Conservation (phyloP, 2,329 filamentous ascomycete species). For the Clarireedia homoeocarpa region DNA sequence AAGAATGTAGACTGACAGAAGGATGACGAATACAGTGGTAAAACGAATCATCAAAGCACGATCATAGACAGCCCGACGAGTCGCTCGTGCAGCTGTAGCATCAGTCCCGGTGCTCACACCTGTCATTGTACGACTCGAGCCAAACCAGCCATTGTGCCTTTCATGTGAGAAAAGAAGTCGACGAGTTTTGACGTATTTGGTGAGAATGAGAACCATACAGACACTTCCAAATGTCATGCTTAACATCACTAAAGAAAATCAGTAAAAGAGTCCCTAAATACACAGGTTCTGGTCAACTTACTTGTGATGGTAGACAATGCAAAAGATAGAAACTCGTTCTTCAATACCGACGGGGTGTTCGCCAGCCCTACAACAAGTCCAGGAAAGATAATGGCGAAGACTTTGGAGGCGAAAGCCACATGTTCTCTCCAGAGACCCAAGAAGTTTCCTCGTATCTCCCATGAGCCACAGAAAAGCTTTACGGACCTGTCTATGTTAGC, state of each 20-base stretch:
- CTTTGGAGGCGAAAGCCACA: constrained; percentile 29
- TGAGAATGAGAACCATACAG: constrained; percentile 34
- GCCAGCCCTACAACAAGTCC: constrained; percentile 30
- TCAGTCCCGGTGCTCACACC: neutral
- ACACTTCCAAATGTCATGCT: constrained; percentile 32
- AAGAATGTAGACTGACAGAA: constrained; percentile 22
- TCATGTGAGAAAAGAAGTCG: constrained; percentile 28
- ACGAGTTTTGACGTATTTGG: constrained; percentile 35
- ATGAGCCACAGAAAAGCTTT: constrained; percentile 32
- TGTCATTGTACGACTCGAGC: constrained; percentile 13
- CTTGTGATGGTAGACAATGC: constrained; percentile 33
- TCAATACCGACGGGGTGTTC: constrained; percentile 25
- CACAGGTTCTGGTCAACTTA: constrained; percentile 22
- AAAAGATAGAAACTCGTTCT: constrained; percentile 27
- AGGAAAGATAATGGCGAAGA: constrained; percentile 32
- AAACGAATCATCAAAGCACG: constrained; percentile 39
- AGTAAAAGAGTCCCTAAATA: neutral
- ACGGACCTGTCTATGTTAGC: constrained; percentile 27
- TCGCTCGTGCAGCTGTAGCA: neutral
- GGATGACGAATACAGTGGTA: constrained; percentile 35
- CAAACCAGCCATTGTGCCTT: constrained; percentile 24
- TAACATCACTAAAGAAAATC: constrained; percentile 31
- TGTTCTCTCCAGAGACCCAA: constrained; percentile 24
- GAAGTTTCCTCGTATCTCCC: constrained; percentile 23
- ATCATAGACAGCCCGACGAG: constrained; percentile 35